Conservation (phyloP, 441 rosid species). For the Corymbia citriodora region DNA sequence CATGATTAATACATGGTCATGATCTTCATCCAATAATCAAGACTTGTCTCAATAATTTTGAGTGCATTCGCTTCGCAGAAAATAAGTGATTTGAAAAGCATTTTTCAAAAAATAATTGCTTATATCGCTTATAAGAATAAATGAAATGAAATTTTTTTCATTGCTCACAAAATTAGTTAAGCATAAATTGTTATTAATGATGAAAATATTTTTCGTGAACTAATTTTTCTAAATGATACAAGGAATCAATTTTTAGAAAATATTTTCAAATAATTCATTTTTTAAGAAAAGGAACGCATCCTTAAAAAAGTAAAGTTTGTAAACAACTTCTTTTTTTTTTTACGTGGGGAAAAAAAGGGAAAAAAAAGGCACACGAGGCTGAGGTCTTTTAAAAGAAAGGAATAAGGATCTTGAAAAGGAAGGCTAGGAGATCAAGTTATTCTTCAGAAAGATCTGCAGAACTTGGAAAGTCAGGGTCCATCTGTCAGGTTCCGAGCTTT, state of each 20-base stretch:
- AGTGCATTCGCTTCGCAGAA: no score
- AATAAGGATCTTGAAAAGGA: not conserved
- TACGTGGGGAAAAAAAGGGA: not conserved
- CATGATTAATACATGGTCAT: not conserved
- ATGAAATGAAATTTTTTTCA: no score
- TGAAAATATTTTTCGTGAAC: no score
- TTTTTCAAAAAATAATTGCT: no score
- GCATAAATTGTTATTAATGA: no score
- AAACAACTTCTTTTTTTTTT: not conserved
- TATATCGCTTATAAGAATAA: no score
- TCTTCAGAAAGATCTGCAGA: not conserved
- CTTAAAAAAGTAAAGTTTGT: not conserved
- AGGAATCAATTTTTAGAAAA: no score
- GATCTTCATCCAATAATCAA: not conserved
- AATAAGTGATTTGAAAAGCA: no score
- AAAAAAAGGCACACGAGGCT: not conserved
- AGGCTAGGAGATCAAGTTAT: slow-evolving; percentile 13
- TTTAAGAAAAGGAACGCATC: no score
- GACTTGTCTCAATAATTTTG: not conserved
- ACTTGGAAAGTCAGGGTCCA: not conserved
- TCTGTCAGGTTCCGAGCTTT: slow-evolving; percentile 5
- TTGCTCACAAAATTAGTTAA: no score
- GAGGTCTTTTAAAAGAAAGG: not conserved
- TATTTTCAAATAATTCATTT: no score
- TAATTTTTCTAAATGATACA: no score